Percentiles rank a stretch among this genome's conserved stretches.
Evolutionary conservation across 2,329 filamentous ascomycete species (phyloP).

Genomic region (Neoscytalidium dimidiatum): DNA sequence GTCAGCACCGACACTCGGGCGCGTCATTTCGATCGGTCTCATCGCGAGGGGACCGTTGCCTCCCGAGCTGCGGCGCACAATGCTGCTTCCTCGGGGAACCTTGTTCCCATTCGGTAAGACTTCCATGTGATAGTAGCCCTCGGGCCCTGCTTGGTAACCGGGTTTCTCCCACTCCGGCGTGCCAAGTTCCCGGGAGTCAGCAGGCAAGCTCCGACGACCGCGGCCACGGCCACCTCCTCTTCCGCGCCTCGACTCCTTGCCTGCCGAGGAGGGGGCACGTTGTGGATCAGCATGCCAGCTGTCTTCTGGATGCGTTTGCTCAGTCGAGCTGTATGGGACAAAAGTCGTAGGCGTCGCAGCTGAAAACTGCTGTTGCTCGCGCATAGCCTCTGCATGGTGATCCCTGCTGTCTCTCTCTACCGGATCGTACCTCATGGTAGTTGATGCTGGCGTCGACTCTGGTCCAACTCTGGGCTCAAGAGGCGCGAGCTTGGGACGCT

Average conservation of each 20-base stretch:
- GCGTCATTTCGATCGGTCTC: constrained; percentile 22
- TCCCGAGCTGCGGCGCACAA: constrained; percentile 38
- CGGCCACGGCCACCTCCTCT: constrained; percentile 39
- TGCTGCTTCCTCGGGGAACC: constrained; percentile 24
- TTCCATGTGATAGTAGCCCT: constrained; percentile 37
- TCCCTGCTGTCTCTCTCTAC: constrained; percentile 6
- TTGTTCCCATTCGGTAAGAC: constrained; percentile 25
- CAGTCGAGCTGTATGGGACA: constrained; percentile 29
- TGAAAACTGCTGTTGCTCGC: constrained; percentile 18
- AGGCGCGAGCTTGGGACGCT: constrained; percentile 46
- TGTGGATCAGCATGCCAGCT: constrained; percentile 35
- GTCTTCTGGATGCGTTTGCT: constrained; percentile 31
- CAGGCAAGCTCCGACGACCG: constrained; percentile 40
- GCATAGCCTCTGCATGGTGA: not conserved
- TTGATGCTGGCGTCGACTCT: constrained; percentile 12
- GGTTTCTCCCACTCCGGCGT: constrained; percentile 46
- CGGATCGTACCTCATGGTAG: constrained; percentile 8
- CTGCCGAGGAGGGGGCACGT: constrained; percentile 24
- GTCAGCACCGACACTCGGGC: constrained; percentile 31
- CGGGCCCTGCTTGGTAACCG: constrained; percentile 39
- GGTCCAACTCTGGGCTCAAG: constrained; percentile 38
- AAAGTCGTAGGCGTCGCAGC: constrained; percentile 27
- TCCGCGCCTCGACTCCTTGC: constrained; percentile 22
- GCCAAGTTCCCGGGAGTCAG: constrained; percentile 29
- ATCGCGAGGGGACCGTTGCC: constrained; percentile 25